Evolutionary conservation across 2,329 filamentous ascomycete species (phyloP).

Genomic region (Aspergillus carbonarius): DNA sequence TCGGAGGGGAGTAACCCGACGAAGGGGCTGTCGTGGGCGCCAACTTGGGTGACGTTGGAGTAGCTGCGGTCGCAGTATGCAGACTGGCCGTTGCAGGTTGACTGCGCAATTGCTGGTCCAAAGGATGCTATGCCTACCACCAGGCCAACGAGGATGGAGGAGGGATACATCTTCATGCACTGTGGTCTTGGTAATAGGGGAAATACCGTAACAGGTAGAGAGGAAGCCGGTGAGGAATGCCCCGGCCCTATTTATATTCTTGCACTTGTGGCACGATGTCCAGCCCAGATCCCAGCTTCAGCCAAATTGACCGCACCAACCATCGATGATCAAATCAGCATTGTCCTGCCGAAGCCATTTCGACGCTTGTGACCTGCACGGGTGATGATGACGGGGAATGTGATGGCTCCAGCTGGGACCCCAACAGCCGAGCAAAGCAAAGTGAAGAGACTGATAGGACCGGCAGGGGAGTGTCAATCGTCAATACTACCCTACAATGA

Average conservation of each 20-base stretch:
- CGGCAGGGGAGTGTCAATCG: neutral
- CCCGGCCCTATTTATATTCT: neutral
- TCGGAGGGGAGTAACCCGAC: conserved; percentile 55
- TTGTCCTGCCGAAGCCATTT: neutral
- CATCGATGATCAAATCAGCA: neutral
- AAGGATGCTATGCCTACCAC: conserved; percentile 10
- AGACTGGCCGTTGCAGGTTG: conserved; percentile 58
- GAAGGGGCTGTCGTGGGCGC: conserved; percentile 66
- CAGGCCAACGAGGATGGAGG: neutral
- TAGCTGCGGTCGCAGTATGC: conserved; percentile 59
- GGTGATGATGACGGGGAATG: neutral
- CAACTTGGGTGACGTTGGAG: conserved; percentile 61
- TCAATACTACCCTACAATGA: neutral
- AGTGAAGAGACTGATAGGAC: neutral
- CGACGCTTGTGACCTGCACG: neutral
- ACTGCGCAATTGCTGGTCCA: neutral
- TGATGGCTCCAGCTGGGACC: neutral
- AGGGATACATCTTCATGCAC: neutral
- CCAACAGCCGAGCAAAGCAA: neutral
- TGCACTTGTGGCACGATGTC: neutral
- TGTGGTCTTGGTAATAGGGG: neutral
- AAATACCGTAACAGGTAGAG: neutral
- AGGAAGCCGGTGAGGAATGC: neutral
- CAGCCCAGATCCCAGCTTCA: neutral
- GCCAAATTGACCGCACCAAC: neutral